phyloP scores from a whole-genome alignment of 2,329 filamentous ascomycete species.

The Cladorrhinum sp. region DNA sequence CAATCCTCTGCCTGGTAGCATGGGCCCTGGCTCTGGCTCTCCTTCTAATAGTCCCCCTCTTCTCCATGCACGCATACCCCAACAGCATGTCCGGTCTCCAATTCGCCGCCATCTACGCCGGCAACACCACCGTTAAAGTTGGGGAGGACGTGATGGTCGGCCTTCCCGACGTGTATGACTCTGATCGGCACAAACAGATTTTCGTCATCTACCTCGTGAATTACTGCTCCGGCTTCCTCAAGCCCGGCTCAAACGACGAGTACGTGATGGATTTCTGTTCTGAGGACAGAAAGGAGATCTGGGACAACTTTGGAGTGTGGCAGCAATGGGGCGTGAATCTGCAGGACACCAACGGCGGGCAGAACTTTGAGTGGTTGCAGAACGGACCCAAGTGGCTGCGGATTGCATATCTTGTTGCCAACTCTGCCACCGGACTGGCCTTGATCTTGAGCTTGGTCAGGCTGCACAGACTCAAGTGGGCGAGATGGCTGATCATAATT shows the following conservation, averaged over 20 bases:
- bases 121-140: neutral
- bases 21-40: neutral
- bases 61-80: neutral
- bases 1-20: neutral
- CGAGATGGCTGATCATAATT: neutral
- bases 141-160: neutral
- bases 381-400: neutral
- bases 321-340: neutral
- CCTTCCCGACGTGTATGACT: neutral
- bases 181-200: neutral
- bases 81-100: neutral
- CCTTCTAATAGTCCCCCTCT: neutral
- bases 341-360: neutral
- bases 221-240: neutral
- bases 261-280: constrained; percentile 1
- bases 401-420: neutral
- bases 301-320: neutral
- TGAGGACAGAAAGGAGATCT: neutral
- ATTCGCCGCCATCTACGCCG: neutral
- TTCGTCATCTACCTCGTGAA: neutral
- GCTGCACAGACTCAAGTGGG: neutral
- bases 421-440: neutral
- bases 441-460: neutral
- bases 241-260: neutral
- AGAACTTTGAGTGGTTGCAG: neutral